These are phyloP conservation scores for Monosporascus sp. DNA, from an alignment of 2,329 filamentous ascomycete species.

Conservation along the genomic window DNA sequence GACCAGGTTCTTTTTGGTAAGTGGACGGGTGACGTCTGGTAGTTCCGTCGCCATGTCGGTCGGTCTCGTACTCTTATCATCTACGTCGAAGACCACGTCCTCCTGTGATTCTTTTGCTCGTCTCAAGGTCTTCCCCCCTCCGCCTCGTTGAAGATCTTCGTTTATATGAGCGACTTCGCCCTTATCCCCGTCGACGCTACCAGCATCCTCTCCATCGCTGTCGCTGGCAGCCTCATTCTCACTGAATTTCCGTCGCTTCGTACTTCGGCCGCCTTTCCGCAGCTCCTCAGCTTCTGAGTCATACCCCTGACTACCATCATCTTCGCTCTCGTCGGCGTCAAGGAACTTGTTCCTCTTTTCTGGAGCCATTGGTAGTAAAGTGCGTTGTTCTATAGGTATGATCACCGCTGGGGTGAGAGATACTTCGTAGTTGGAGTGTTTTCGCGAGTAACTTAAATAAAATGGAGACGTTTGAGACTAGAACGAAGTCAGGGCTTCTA, in stretches of 20 bases:
- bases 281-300: conserved; percentile 63
- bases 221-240: conserved; percentile 12
- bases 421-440: neutral
- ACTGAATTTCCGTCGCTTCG: conserved; percentile 44
- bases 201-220: conserved; percentile 23
- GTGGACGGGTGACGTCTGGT: conserved; percentile 45
- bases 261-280: conserved; percentile 55
- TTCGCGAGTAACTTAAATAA: too few relatives aligned
- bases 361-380: conserved; percentile 47
- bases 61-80: conserved; percentile 16
- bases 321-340: conserved; percentile 53
- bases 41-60: conserved; percentile 32
- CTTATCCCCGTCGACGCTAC: conserved; percentile 26
- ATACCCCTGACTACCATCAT: conserved; percentile 54
- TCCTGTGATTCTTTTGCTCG: conserved; percentile 16
- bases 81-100: conserved; percentile 7
- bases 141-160: conserved; percentile 15
- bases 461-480: neutral
- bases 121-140: conserved; percentile 12
- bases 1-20: conserved; percentile 64
- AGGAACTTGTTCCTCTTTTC: conserved; percentile 71
- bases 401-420: neutral
- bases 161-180: conserved; percentile 17
- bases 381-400: neutral
- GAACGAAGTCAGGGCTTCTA: neutral